These are phyloP conservation scores for Adansonia rubrostipa DNA, from an alignment of 441 rosid genomes.

Conservation along the genomic window DNA sequence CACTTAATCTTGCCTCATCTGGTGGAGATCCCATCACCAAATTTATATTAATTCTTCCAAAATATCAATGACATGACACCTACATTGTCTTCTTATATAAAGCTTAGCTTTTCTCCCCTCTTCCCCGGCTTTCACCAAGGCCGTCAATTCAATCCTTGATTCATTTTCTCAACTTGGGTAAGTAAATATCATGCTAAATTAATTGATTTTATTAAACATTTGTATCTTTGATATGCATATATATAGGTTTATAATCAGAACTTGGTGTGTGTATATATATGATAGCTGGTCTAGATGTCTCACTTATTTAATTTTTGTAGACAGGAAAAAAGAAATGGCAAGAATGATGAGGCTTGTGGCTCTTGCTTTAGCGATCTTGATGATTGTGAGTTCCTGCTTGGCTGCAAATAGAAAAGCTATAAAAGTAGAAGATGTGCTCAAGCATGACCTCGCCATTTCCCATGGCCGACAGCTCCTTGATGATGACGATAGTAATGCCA, in stretches of 20 bases:
- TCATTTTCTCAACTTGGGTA: constrained; percentile 8
- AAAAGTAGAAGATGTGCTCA: not conserved
- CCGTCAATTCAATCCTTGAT: not conserved
- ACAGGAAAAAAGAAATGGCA: constrained; percentile 2
- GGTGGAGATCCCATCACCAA: constrained; percentile 35
- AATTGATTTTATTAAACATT: not conserved
- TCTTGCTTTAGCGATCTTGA: constrained; percentile 31
- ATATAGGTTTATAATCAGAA: not conserved
- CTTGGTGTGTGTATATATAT: not conserved
- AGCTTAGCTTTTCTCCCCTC: constrained; percentile 3
- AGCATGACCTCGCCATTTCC: not conserved
- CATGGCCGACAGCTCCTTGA: constrained; percentile 9
- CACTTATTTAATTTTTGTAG: not conserved
- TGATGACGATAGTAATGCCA: not conserved
- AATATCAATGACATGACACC: constrained; percentile 17
- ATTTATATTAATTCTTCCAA: constrained; percentile 12
- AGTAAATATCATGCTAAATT: not conserved
- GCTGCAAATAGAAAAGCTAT: constrained; percentile 18
- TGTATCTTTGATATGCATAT: not conserved
- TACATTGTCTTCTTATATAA: constrained; percentile 18
- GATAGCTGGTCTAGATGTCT: not conserved
- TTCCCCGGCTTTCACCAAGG: constrained; percentile 15
- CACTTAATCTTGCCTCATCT: constrained; percentile 32
- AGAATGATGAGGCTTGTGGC: constrained; percentile 30
- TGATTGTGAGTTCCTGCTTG: constrained; percentile 37